Evolutionary conservation across 2,329 filamentous ascomycete genomes (phyloP), one percentile per base, ranked within the genome.

Genomic region (Thermomyces lanuginosus): DNA sequence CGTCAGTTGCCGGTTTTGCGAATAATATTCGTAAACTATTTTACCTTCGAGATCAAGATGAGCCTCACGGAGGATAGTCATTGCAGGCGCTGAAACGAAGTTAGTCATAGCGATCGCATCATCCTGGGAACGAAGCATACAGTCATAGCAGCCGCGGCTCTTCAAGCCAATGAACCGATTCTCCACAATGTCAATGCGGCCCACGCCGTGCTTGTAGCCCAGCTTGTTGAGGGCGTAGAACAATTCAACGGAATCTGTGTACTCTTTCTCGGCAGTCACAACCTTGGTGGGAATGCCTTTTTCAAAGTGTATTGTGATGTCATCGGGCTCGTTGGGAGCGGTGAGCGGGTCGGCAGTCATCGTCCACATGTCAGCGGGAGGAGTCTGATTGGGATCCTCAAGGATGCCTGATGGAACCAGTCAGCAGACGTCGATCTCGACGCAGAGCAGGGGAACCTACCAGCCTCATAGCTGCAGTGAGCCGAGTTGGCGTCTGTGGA

Each of bases 151-250:
- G 43, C 79, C 79, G 44, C 79, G 71, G 40, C 67, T 74, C 63
- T 84, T 84, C 43, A 84, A 64, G 36, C 78, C 79, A 46, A 80
- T 76, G 61, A 76, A 80, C 28, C 79, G 68, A 60, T 79, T 78
- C 55, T 82, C 77, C 34, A 84, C 78, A 46, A 86, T 86, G 53
- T 86, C 79, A 39, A 86, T 75, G 44, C 80, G 64, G 43, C 79
- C 80, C 39, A 86, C 69, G 49, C 80, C 80, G 58, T 82, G 62
- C 37, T 61, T 65, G 49, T 69, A 66, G 37, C 69, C 80, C 37
- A 86, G 74, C 32, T 68, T 60, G 58, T 84, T 84, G 41, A 71
- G 63, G 30, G 68, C 64, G 34, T 71, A 60, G 63, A 86, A 86
- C 31, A 86, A 61, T 46, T 77, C 72, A 30, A 81, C 64, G 4